Evolutionary conservation across 306 rosid species (phyloP), one percentile per base, ranked within the genome.

Genomic region (Lupinus albus): DNA sequence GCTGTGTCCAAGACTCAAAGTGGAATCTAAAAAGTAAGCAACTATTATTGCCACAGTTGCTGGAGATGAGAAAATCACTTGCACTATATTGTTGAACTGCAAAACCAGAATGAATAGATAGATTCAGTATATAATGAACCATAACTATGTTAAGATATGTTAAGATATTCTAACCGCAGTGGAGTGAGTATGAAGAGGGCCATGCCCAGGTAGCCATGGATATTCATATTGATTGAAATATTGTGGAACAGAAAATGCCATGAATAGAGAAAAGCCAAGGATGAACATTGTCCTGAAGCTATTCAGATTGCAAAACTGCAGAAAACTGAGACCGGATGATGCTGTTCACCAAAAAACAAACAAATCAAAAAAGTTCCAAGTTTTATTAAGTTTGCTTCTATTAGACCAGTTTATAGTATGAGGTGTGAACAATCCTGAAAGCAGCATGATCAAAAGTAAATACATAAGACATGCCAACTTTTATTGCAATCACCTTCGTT

Each of bases 251-350:
- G 91, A 89, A 38, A 93, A 86, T 36, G 93, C 97, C 71, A 89
- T 69, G 84, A 86, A 88, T 69, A 93, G 91, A 53, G 97, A 88
- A 67, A 89, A 85, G 16, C 96, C 97, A 0, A 89, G 49, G 16
- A 88, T 85, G 86, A 93, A 84, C 81, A 54, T 77, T 63, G 88
- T 28, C 79, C 97, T 80, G 67, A 16, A 79, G 85, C 98, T 89
- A 77, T 89, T 93, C 15, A 88, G 82, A 77, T 89, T 86, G 87
- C 94, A 86, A 86, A 86, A 89, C 60, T 93, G 98, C 53, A 93
- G 91, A 59, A 82, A 54, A 25, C 84, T 73, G 58, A 93, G 91
- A 48, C 96, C 97, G 32, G 79, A 87, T 17, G 91, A 72, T 57
- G 73, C 98, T 92, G 96, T 77, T 76, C 71, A 49, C 49, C 64